These are phyloP conservation scores for Rhamnella rubrinervis DNA, from an alignment of 331 rosid genomes.

Conservation along the genomic window DNA sequence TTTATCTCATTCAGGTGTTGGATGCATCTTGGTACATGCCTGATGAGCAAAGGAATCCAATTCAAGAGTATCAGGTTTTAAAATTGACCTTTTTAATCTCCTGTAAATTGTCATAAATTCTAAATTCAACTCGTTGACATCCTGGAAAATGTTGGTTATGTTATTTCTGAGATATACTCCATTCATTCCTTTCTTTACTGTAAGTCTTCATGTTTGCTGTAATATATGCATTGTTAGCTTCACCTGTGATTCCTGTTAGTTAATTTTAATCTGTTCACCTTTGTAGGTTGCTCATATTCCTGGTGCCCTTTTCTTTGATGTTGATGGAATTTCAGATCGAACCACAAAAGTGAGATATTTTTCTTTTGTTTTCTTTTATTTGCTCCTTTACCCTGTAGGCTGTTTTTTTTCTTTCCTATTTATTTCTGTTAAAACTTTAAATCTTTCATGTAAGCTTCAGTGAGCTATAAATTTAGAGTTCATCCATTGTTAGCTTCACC, in stretches of 20 bases:
- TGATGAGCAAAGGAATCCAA: constrained; percentile 90
- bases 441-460: neutral
- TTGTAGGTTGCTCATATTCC: constrained; percentile 97
- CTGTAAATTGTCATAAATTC: neutral
- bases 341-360: constrained; percentile 60
- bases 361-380: constrained; percentile 19
- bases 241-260: constrained; percentile 12
- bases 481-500: no score
- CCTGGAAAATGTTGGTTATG: constrained; percentile 4
- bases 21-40: constrained; percentile 99
- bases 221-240: neutral
- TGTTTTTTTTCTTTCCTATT: constrained; percentile 2
- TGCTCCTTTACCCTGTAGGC: neutral
- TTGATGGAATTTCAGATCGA: constrained; percentile 89
- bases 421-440: neutral
- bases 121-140: neutral
- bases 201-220: constrained; percentile 3
- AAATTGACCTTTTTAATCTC: neutral
- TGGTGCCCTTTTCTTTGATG: constrained; percentile 94
- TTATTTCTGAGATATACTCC: constrained; percentile 13
- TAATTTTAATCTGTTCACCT: constrained; percentile 8
- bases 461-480: no score
- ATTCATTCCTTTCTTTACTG: neutral
- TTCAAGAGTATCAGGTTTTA: constrained; percentile 93
- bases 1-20: constrained; percentile 55